Evolutionary conservation across 805 yeast genomes (phyloP), one percentile per base, ranked within the genome.

Genomic region (Hanseniaspora nectarophila): DNA sequence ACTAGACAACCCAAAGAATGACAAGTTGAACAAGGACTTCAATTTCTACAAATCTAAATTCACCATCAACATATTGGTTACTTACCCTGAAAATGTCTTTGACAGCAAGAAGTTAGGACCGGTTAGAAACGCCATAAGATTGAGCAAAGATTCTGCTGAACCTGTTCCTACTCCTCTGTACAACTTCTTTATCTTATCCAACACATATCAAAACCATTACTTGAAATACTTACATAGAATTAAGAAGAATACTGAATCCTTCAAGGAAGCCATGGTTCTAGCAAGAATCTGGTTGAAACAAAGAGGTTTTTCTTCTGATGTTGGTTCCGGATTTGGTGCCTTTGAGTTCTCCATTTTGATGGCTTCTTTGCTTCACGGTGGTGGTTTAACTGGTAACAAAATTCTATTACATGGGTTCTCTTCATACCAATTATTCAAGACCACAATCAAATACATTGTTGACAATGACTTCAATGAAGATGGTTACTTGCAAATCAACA

Each of bases 251-350:
- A 77, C 95, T 2, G 89, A 84, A 51, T 79, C 86, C 13, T 92
- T 87, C 67, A 77, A 78, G 56, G 95, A 89, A 59, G 97, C 98
- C 1, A 80, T 88, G 56, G 76, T 81, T 7, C 72, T 92, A 49
- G 96, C 96, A 3, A 75, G 89, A 56, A 69, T 92, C 52, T 92
- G 98, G 98, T 73, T 92, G 39, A 74, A 78, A 46, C 97, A 92
- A 67, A 75, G 95, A 57, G 95, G 95, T 0, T 78, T 87, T 54
- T 73, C 77, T 10, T 78, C 94, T 0, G 45, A 39, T 20, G 16
- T 47, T 7, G 51, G 51, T 0, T 67, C 75, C 15, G 97, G 97
- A 0, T 90, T 92, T 65, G 97, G 97, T 12, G 85, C 82, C 59
- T 87, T 87, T 64, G 97, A 92, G 68, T 88, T 88, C 65, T 81